Conservation (phyloP, 164 flowering plant genomes). For the Piper betle region DNA sequence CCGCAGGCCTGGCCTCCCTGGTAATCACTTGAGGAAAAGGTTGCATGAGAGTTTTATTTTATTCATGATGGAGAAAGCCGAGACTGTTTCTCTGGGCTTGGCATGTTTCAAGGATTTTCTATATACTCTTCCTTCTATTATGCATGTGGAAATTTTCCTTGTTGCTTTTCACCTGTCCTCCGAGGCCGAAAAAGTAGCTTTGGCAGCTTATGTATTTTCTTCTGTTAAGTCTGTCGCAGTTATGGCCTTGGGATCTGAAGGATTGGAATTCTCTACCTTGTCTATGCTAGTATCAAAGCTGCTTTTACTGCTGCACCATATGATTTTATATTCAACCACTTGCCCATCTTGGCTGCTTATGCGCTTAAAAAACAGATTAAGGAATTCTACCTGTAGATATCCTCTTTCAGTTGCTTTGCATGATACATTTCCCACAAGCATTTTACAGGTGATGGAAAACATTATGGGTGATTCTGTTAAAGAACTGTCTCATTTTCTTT, state of each 20-base stretch:
- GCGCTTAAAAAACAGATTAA: constrained; percentile 60
- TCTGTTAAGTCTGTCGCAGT: constrained; percentile 29
- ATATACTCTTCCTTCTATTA: constrained; percentile 50
- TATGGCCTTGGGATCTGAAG: constrained; percentile 24
- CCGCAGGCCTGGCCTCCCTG: constrained; percentile 37
- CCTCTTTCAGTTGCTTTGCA: constrained; percentile 12
- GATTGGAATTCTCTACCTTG: constrained; percentile 66
- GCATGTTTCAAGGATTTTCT: constrained; percentile 41
- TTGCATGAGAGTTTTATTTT: constrained; percentile 37
- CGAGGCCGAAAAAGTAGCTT: constrained; percentile 41
- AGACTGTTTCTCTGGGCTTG: constrained; percentile 21
- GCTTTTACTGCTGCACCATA: constrained; percentile 69
- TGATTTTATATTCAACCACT: constrained; percentile 44
- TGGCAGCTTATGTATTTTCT: constrained; percentile 40
- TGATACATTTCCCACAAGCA: constrained; percentile 46
- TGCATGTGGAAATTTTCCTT: constrained; percentile 78
- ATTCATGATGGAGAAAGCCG: constrained; percentile 52
- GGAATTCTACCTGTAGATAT: constrained; percentile 27
- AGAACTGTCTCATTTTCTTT: constrained; percentile 35
- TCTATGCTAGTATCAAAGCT: constrained; percentile 73
- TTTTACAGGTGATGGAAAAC: constrained; percentile 28
- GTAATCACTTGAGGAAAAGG: constrained; percentile 45
- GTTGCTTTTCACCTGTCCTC: constrained; percentile 79
- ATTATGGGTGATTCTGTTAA: constrained; percentile 32
- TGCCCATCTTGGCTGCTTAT: constrained; percentile 62